Percentiles rank a stretch among this genome's conserved stretches.
Conservation (phyloP, 2,329 filamentous ascomycete genomes). For the Phyllosticta paracitricarpa region DNA sequence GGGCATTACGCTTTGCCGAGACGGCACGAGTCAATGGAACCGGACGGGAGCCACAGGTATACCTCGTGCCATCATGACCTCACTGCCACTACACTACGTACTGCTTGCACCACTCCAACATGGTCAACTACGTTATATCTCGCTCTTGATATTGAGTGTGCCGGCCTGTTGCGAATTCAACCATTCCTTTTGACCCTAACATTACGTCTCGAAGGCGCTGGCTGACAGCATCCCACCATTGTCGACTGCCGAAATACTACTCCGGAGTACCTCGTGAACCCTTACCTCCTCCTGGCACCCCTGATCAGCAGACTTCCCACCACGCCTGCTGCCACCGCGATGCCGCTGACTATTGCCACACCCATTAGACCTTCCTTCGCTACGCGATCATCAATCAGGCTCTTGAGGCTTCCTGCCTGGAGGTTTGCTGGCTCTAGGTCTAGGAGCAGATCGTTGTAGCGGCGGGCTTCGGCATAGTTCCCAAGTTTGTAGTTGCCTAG, state of each 20-base stretch:
- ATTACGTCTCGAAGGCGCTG: background rate
- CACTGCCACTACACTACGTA: background rate
- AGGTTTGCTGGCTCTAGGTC: slow-evolving; percentile 87
- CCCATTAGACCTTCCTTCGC: slow-evolving; percentile 89
- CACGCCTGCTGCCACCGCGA: slow-evolving; percentile 87
- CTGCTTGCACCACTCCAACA: too few species aligned
- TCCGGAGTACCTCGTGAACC: background rate
- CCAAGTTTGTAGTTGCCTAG: slow-evolving; percentile 97
- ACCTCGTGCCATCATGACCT: background rate
- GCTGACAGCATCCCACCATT: background rate
- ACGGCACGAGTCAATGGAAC: background rate
- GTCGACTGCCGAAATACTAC: background rate
- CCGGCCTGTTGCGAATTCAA: too few species aligned
- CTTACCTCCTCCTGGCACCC: slow-evolving; percentile 54
- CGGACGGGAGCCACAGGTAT: background rate
- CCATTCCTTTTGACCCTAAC: background rate
- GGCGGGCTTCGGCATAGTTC: slow-evolving; percentile 88
- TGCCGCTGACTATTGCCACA: slow-evolving; percentile 86
- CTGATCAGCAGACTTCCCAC: slow-evolving; percentile 79
- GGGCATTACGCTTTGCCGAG: background rate
- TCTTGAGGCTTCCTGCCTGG: slow-evolving; percentile 76
- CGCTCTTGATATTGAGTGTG: too few species aligned
- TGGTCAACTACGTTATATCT: too few species aligned
- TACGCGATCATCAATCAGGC: slow-evolving; percentile 91
- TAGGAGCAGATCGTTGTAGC: slow-evolving; percentile 87